These are phyloP conservation scores for Plectosphaerella plurivora DNA, from an alignment of 2,329 filamentous ascomycete genomes.

Conservation along the genomic window DNA sequence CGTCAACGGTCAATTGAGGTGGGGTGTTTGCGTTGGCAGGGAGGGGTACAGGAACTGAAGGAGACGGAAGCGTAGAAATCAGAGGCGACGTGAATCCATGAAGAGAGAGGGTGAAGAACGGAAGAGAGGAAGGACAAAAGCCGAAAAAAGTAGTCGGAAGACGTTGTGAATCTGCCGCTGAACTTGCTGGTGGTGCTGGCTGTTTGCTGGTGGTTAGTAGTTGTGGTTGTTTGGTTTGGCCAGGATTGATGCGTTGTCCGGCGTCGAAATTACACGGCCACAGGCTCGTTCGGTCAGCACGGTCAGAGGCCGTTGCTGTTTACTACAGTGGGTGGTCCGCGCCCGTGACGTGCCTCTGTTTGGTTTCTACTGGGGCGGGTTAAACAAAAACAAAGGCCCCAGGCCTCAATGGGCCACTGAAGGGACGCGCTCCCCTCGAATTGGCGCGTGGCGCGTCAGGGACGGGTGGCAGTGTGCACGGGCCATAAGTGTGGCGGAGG, in stretches of 20 bases:
- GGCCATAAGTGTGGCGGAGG: too few relatives aligned
- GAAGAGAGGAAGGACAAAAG: too few relatives aligned
- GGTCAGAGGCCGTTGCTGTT: background rate
- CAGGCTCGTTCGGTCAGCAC: background rate
- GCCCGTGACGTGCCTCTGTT: too few relatives aligned
- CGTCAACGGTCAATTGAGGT: background rate
- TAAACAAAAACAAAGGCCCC: slow-evolving; percentile 3
- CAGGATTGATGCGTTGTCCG: too few relatives aligned
- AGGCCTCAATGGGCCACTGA: background rate
- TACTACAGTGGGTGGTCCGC: slow-evolving; percentile 2
- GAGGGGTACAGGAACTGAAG: background rate
- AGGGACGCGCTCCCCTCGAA: background rate
- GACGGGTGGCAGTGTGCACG: background rate
- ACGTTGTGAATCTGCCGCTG: too few relatives aligned
- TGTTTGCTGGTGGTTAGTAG: too few relatives aligned
- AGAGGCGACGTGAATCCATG: background rate
- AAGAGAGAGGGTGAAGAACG: background rate
- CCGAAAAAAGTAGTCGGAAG: too few relatives aligned
- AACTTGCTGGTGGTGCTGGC: too few relatives aligned
- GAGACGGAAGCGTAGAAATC: background rate
- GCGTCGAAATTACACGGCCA: slow-evolving; percentile 1
- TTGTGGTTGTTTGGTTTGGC: too few relatives aligned
- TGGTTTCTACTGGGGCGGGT: background rate
- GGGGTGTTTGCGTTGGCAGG: slow-evolving; percentile 2
- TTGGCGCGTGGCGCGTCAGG: background rate